Evolutionary conservation across 139 green algal genomes (phyloP).

Genomic region (Parachlorella kessleri): DNA sequence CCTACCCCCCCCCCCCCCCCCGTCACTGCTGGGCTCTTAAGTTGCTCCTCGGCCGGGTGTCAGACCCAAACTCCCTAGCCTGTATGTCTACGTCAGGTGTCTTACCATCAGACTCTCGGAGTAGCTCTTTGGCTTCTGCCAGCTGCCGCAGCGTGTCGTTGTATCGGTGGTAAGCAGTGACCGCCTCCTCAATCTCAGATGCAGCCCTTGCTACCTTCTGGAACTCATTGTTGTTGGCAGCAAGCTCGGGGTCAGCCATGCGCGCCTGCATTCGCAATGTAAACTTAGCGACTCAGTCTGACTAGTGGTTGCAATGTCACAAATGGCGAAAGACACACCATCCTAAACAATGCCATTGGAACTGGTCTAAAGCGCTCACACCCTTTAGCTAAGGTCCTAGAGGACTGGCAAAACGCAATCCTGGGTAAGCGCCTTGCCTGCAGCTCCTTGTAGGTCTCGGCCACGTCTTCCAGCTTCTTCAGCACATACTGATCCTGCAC

Average conservation of each 20-base stretch:
- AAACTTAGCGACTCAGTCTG: not conserved
- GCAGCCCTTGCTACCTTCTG: conserved; percentile 78
- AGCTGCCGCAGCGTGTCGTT: conserved; percentile 62
- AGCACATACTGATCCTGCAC: conserved; percentile 62
- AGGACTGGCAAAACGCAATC: not conserved
- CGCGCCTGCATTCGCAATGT: conserved; percentile 53
- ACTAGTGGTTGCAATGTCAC: not conserved
- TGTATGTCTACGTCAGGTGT: not conserved
- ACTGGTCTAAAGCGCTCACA: not conserved
- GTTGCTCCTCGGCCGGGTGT: too few species aligned
- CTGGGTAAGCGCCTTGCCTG: conserved; percentile 36
- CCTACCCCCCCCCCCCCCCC: too few species aligned
- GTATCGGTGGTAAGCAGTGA: conserved; percentile 63
- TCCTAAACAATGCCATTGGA: not conserved
- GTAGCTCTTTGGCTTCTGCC: conserved; percentile 63
- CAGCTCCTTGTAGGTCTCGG: conserved; percentile 45
- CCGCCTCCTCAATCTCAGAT: conserved; percentile 71
- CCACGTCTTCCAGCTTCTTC: conserved; percentile 54
- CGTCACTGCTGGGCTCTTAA: too few species aligned
- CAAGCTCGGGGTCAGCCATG: conserved; percentile 82
- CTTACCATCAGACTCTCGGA: conserved; percentile 58
- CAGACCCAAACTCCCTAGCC: too few species aligned
- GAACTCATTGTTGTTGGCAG: conserved; percentile 71
- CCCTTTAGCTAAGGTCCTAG: not conserved
- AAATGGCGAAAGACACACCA: not conserved